Evolutionary conservation across 2,329 filamentous ascomycete genomes (phyloP).

Genomic region (Paraconiothyrium brasiliense): DNA sequence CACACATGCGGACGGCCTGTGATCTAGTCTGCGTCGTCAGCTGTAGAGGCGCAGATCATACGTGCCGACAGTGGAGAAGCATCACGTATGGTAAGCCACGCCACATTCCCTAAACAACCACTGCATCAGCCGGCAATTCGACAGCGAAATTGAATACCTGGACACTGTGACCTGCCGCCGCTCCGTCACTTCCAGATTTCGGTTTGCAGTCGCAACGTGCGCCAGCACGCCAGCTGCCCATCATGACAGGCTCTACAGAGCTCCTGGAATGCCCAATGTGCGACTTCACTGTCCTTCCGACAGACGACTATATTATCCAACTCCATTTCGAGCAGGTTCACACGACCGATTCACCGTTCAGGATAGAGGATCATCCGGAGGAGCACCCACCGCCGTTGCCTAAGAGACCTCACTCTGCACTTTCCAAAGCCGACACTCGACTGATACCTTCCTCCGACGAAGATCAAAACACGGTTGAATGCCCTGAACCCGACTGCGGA

Average conservation of each 20-base stretch:
- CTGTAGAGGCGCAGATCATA: constrained; percentile 17
- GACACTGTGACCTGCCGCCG: not conserved
- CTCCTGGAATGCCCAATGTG: constrained; percentile 49
- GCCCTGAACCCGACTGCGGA: constrained; percentile 55
- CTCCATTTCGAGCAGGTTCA: constrained; percentile 54
- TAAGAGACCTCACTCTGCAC: constrained; percentile 29
- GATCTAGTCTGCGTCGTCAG: constrained; percentile 27
- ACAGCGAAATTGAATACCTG: no score
- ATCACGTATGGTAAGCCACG: constrained; percentile 29
- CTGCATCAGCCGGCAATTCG: not conserved
- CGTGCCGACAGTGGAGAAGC: constrained; percentile 7
- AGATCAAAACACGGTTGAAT: constrained; percentile 46
- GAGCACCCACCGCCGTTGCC: constrained; percentile 36
- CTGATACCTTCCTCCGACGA: constrained; percentile 42
- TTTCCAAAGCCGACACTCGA: constrained; percentile 19
- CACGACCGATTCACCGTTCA: constrained; percentile 50
- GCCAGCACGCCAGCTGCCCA: constrained; percentile 13
- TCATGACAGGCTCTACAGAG: constrained; percentile 30
- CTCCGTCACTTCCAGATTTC: not conserved
- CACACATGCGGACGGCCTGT: constrained; percentile 1
- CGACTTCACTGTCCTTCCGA: constrained; percentile 37
- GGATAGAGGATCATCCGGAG: constrained; percentile 42
- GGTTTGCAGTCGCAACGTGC: not conserved
- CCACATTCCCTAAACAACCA: constrained; percentile 13
- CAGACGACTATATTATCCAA: constrained; percentile 46